These are phyloP conservation scores for Coemansia sp. DNA, from an alignment of 192 early-diverging fungal species.

Conservation along the genomic window DNA sequence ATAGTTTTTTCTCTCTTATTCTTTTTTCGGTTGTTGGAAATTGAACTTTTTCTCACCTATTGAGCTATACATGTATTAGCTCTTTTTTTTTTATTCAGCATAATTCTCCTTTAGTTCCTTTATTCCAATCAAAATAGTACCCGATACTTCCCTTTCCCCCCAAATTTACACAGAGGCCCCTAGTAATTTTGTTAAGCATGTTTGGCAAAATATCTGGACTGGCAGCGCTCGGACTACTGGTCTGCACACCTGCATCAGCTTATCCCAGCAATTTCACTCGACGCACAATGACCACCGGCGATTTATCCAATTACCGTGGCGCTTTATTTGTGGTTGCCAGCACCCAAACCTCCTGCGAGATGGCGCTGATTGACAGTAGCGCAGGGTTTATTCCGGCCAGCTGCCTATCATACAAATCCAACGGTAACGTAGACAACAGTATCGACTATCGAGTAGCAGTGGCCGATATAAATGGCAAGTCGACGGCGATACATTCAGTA, in stretches of 20 bases:
- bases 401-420: slow-evolving; percentile 28
- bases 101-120: no score
- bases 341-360: slow-evolving; percentile 43
- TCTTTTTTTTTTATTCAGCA: no score
- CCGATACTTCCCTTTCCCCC: no score
- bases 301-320: slow-evolving; percentile 15
- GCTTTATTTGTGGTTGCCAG: slow-evolving; percentile 27
- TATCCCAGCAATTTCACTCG: slow-evolving; percentile 18
- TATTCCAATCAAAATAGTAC: no score
- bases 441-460: slow-evolving; percentile 35
- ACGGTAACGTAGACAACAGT: slow-evolving; percentile 22
- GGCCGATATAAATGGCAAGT: slow-evolving; percentile 2
- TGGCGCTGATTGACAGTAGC: slow-evolving; percentile 34
- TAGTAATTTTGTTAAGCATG: no score
- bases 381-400: slow-evolving; percentile 34
- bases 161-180: no score
- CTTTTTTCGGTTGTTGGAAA: no score
- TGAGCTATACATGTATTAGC: no score
- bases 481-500: slow-evolving; percentile 13
- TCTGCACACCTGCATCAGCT: slow-evolving; percentile 1
- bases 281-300: slow-evolving; percentile 12
- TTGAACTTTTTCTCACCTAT: no score
- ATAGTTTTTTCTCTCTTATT: no score
- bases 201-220: slow-evolving; percentile 1
- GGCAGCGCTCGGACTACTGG: slow-evolving; percentile 3